phyloP scores from a whole-genome alignment of 352 stramenopile genomes.

The Globisporangium cylindrosporum region DNA sequence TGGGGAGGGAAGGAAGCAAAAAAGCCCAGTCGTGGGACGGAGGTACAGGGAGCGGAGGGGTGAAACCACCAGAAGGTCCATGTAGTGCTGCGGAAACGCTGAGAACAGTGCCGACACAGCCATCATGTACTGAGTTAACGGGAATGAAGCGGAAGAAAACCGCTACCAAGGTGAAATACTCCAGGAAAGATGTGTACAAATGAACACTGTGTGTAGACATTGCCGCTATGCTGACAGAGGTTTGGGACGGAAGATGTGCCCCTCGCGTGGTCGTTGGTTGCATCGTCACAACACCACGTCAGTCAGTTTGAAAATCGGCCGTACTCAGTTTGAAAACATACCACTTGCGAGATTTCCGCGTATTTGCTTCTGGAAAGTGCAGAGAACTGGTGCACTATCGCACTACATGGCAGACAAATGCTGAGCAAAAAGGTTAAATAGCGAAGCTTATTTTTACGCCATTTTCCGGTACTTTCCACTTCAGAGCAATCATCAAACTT shows the following conservation, averaged over 20 bases:
- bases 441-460: background rate
- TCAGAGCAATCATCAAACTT: background rate
- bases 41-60: background rate
- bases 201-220: background rate
- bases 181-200: background rate
- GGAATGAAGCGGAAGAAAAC: background rate
- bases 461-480: background rate
- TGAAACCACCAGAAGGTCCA: slow-evolving; percentile 1
- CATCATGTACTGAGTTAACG: background rate
- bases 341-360: background rate
- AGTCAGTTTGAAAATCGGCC: background rate
- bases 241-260: slow-evolving; percentile 2
- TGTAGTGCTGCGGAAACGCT: background rate
- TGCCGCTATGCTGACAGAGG: background rate
- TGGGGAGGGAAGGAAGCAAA: slow-evolving; percentile 6
- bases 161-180: background rate
- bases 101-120: background rate
- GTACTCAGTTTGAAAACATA: background rate
- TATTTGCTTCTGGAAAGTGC: background rate
- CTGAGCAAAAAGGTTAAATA: background rate
- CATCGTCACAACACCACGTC: slow-evolving; percentile 11
- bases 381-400: background rate
- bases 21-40: slow-evolving; percentile 5
- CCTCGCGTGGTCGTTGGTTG: background rate
- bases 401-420: background rate